Evolutionary conservation across 148 eudicot genomes (phyloP).

Genomic region (Rhododendron vialii): DNA sequence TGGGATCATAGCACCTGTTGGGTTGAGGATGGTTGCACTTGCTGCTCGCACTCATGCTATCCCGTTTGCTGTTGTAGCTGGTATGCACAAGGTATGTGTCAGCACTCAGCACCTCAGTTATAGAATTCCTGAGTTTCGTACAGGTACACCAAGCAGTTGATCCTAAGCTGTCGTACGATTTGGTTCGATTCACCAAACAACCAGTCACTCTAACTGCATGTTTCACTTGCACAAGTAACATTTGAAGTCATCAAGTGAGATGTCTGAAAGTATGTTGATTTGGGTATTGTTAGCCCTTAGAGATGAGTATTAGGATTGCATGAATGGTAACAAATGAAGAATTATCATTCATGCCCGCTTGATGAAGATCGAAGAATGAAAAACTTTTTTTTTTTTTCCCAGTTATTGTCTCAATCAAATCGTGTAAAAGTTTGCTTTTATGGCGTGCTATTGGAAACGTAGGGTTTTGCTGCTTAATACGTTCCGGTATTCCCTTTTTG

Average conservation of each 20-base stretch:
- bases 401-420: neutral
- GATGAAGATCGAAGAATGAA: neutral
- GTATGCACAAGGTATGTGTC: slow-evolving; percentile 79
- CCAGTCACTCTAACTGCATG: neutral
- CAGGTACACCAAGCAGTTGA: neutral
- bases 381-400: neutral
- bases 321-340: neutral
- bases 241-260: neutral
- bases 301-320: neutral
- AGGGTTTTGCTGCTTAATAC: neutral
- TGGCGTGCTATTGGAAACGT: neutral
- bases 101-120: neutral
- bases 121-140: neutral
- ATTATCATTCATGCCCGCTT: neutral
- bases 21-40: slow-evolving; percentile 93
- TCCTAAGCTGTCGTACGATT: neutral
- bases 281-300: neutral
- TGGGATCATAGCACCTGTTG: slow-evolving; percentile 93
- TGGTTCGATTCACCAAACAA: neutral
- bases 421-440: neutral
- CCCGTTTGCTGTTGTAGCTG: slow-evolving; percentile 96
- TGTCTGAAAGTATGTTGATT: neutral
- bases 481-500: neutral
- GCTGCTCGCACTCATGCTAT: slow-evolving; percentile 98
- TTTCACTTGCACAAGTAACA: neutral